Percentiles rank a stretch among this genome's conserved stretches.
Evolutionary conservation across 495 filamentous ascomycete species (phyloP).

Genomic region (Aspergillus incahuasiensis): DNA sequence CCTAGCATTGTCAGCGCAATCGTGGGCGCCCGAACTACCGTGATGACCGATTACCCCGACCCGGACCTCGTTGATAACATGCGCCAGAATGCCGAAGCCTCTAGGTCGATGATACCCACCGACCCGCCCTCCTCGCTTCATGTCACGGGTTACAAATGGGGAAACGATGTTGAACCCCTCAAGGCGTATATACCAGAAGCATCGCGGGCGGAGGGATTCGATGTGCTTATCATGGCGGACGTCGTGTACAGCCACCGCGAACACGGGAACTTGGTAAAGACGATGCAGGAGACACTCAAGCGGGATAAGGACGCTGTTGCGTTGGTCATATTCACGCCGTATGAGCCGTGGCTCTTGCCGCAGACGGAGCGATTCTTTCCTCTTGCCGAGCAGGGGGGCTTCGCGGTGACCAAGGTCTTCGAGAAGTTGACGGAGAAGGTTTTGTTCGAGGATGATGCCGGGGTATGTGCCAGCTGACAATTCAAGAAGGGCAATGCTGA

Average conservation of each 20-base stretch:
- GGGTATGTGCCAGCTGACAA: constrained; percentile 44
- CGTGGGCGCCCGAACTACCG: constrained; percentile 63
- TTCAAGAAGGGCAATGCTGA: constrained; percentile 9
- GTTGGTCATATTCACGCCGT: constrained; percentile 88
- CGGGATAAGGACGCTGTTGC: constrained; percentile 53
- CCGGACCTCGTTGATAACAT: constrained; percentile 73
- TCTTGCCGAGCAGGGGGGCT: constrained; percentile 59
- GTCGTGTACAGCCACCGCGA: constrained; percentile 85
- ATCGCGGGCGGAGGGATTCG: constrained; percentile 49
- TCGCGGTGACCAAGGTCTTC: constrained; percentile 69
- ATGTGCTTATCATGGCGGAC: constrained; percentile 80
- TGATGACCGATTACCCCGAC: constrained; percentile 89
- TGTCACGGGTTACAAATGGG: constrained; percentile 77
- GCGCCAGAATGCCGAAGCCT: constrained; percentile 60
- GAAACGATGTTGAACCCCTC: constrained; percentile 49
- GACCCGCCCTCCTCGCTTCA: constrained; percentile 34
- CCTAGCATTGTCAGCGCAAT: constrained; percentile 72
- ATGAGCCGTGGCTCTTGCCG: constrained; percentile 82
- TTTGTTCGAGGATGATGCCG: constrained; percentile 83
- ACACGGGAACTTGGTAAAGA: constrained; percentile 69
- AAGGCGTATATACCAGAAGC: constrained; percentile 42
- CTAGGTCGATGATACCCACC: constrained; percentile 23
- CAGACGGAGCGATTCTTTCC: constrained; percentile 86
- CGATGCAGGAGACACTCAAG: constrained; percentile 59
- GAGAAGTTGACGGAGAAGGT: constrained; percentile 77